Conservation (phyloP, 768 basidiomycete species). For the Cyathus striatus region DNA sequence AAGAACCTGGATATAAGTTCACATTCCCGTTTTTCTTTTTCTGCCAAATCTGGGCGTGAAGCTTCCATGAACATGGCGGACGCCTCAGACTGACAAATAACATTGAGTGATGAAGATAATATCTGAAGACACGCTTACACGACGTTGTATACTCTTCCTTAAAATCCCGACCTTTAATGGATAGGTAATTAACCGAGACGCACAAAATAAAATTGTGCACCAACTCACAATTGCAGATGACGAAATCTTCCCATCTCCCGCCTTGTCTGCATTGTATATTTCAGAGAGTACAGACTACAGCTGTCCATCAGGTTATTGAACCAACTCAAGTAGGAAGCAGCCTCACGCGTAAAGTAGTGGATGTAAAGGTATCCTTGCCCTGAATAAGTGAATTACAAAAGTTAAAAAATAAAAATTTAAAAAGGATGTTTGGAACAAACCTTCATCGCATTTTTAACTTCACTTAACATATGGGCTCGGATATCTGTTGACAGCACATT, state of each 20-base stretch:
- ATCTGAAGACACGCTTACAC: conserved; percentile 38
- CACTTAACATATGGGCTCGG: conserved; percentile 42
- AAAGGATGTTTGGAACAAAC: conserved; percentile 32
- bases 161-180: conserved; percentile 34
- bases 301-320: too few species aligned
- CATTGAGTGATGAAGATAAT: background rate
- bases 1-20: conserved; percentile 48
- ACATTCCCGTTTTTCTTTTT: conserved; percentile 56
- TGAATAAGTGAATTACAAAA: conserved; percentile 16
- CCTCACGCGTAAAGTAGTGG: conserved; percentile 55
- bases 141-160: conserved; percentile 51
- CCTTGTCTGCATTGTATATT: conserved; percentile 64
- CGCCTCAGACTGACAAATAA: conserved; percentile 45
- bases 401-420: background rate
- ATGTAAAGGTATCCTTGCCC: conserved; percentile 51
- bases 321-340: background rate
- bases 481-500: conserved; percentile 44
- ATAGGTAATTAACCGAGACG: background rate
- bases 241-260: conserved; percentile 32
- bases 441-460: conserved; percentile 68
- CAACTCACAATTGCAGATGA: conserved; percentile 38
- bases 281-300: conserved; percentile 64
- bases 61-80: conserved; percentile 51
- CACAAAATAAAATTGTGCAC: background rate
- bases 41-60: conserved; percentile 59